Evolutionary conservation across 2,329 filamentous ascomycete species (phyloP).

Genomic region (Xylariaceae sp.): DNA sequence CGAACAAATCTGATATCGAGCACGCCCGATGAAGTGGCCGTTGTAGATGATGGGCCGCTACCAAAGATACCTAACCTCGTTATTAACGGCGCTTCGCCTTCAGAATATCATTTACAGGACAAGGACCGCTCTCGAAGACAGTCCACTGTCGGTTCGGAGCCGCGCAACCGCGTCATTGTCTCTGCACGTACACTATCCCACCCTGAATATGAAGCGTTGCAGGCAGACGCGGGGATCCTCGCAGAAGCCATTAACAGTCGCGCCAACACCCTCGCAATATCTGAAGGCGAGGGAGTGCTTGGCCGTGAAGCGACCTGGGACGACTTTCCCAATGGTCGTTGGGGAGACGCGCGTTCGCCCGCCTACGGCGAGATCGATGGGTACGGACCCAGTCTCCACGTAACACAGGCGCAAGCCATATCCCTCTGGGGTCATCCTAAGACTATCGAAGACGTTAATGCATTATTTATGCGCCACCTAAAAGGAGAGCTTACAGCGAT

Average conservation of each 20-base stretch:
- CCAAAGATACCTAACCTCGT: conserved; percentile 52
- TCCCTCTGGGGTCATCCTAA: conserved; percentile 84
- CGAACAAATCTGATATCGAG: conserved; percentile 75
- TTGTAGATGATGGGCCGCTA: conserved; percentile 53
- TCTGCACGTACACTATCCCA: conserved; percentile 65
- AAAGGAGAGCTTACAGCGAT: conserved; percentile 79
- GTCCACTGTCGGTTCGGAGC: conserved; percentile 82
- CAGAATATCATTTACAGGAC: conserved; percentile 38
- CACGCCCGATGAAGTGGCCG: conserved; percentile 56
- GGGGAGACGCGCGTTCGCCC: conserved; percentile 90
- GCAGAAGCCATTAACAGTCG: conserved; percentile 76
- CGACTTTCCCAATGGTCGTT: conserved; percentile 95
- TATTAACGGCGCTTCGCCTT: conserved; percentile 55
- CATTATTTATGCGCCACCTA: conserved; percentile 81
- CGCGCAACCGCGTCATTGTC: conserved; percentile 87
- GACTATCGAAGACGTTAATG: conserved; percentile 72
- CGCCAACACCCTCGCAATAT: conserved; percentile 88
- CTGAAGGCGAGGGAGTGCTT: conserved; percentile 86
- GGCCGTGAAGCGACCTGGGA: conserved; percentile 98
- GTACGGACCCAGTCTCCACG: conserved; percentile 95
- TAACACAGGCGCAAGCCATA: conserved; percentile 83
- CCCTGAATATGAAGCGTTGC: conserved; percentile 73
- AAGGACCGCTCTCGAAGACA: conserved; percentile 59
- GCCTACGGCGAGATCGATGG: conserved; percentile 97
- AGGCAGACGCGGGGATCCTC: conserved; percentile 78